Conservation (phyloP, 345 rosid genomes). For the Anacardium occidentale region DNA sequence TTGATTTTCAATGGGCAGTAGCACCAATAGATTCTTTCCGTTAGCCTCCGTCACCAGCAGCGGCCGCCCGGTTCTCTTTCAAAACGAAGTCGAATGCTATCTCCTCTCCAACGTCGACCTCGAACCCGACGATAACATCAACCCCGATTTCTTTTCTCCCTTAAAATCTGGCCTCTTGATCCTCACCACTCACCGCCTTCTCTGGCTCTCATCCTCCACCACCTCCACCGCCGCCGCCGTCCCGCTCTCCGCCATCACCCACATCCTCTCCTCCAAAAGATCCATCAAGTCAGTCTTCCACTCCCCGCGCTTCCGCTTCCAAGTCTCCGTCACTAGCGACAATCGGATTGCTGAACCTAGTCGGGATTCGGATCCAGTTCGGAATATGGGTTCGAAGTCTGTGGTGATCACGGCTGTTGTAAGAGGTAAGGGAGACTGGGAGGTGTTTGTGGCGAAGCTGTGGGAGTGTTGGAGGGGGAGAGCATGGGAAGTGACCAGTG, state of each 20-base stretch:
- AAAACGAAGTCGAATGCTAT: slow-evolving; percentile 68
- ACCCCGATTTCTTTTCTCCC: slow-evolving; percentile 35
- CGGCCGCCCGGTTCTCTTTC: slow-evolving; percentile 77
- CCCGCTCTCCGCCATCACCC: slow-evolving; percentile 51
- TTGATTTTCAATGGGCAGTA: not conserved
- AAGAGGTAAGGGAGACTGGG: slow-evolving; percentile 85
- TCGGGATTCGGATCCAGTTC: slow-evolving; percentile 17
- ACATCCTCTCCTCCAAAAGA: slow-evolving; percentile 56
- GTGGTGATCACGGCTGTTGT: slow-evolving; percentile 60
- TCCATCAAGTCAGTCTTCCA: slow-evolving; percentile 79
- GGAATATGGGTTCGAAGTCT: slow-evolving; percentile 32
- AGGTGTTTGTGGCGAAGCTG: slow-evolving; percentile 64
- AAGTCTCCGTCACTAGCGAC: slow-evolving; percentile 38
- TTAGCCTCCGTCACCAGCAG: slow-evolving; percentile 52
- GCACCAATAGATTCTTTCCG: slow-evolving; percentile 22
- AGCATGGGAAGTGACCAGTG: slow-evolving; percentile 63
- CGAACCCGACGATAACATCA: slow-evolving; percentile 63
- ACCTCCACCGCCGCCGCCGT: slow-evolving; percentile 29
- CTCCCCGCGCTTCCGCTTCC: slow-evolving; percentile 82
- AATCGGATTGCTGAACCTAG: slow-evolving; percentile 10
- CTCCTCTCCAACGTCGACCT: slow-evolving; percentile 78
- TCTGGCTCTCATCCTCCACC: slow-evolving; percentile 58
- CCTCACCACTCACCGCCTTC: slow-evolving; percentile 86
- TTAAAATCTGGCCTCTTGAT: slow-evolving; percentile 63
- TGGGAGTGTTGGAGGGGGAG: slow-evolving; percentile 83